Evolutionary conservation across 768 basidiomycete species (phyloP), one percentile per base, ranked within the genome.

Genomic region (Psilocybe azurescens): DNA sequence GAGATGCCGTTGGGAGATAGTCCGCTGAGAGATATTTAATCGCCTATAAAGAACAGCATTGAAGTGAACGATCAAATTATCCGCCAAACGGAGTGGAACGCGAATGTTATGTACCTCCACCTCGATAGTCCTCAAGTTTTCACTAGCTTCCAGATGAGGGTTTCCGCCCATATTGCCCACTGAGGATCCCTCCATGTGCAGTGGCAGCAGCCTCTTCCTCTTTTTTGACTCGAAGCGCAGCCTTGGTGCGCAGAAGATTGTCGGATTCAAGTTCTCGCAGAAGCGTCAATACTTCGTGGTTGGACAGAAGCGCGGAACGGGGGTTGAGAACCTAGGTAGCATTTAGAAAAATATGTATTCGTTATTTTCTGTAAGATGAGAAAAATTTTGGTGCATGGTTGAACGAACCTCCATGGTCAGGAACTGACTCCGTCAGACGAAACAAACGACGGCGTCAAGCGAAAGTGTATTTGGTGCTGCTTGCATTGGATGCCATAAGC

Each of bases 61-160:
- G 20, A 58, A 33, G 55, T 49, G 20, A 54, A 36, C 6, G 11
- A 11, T 36, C 33, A 36, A 11, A 36, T 36, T 36, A 36, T 11
- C 11, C 11, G 33, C 33, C 24, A 24, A 24, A 24, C 24, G 24
- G 24, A 24, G 24, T 24, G 24, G 24, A 36, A 36, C 33, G 33
- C 33, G 33, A 20, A 32, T 13, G 16, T 14, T 52, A 69, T 80
- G 61, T 70, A 91, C 91, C 83, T 95, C 91, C 55, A 95, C 88
- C 72, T 94, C 91, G 46, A 95, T 81, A 14, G 94, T 95, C 64
- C 94, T 81, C 61, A 96, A 67, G 70, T 95, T 95, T 72, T 94
- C 89, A 60, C 86, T 86, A 52, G 91, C 80, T 46, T 91, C 90
- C 18, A 68, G 75, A 30, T 73, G 66, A 18, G 72, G 60, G 28